A percentile compares a stretch with the other conserved stretches of the same genome.
phyloP scores from a whole-genome alignment of 768 basidiomycete species.

The Crucibulum laeve region DNA sequence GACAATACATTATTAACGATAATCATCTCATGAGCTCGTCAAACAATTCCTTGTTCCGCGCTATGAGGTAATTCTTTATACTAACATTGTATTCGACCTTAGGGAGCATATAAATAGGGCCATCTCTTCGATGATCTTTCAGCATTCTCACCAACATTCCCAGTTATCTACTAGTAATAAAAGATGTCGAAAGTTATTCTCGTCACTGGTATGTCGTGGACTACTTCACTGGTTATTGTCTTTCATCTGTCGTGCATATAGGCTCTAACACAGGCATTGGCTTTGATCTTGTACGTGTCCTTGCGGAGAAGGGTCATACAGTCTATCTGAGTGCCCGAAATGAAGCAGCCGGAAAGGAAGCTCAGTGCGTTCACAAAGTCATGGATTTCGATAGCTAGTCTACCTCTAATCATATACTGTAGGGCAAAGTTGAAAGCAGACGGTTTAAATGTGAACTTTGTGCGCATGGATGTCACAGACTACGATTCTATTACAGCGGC shows the following conservation, averaged over 20 bases:
- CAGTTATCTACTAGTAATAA: neutral
- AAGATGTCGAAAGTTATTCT: slow-evolving; percentile 31
- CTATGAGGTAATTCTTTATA: no score
- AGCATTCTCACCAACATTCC: neutral
- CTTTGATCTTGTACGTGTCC: slow-evolving; percentile 36
- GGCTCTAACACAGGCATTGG: slow-evolving; percentile 43
- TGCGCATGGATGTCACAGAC: slow-evolving; percentile 37
- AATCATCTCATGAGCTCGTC: no score
- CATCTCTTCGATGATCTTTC: neutral
- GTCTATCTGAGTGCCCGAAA: slow-evolving; percentile 43
- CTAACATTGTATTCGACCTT: no score
- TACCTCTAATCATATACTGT: neutral
- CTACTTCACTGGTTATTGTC: neutral
- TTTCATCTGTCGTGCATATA: slow-evolving; percentile 8
- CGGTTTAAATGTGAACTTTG: slow-evolving; percentile 25
- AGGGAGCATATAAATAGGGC: no score
- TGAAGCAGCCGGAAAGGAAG: slow-evolving; percentile 31
- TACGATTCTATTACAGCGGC: slow-evolving; percentile 28
- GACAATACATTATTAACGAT: no score
- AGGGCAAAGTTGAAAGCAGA: slow-evolving; percentile 28
- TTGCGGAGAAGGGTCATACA: slow-evolving; percentile 36
- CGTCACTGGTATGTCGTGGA: slow-evolving; percentile 28
- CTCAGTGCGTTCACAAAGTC: slow-evolving; percentile 23
- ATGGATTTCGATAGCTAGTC: neutral
- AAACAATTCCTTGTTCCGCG: no score